These are phyloP conservation scores for Epichloe scottii DNA, from an alignment of 2,329 filamentous ascomycete species.

Conservation along the genomic window DNA sequence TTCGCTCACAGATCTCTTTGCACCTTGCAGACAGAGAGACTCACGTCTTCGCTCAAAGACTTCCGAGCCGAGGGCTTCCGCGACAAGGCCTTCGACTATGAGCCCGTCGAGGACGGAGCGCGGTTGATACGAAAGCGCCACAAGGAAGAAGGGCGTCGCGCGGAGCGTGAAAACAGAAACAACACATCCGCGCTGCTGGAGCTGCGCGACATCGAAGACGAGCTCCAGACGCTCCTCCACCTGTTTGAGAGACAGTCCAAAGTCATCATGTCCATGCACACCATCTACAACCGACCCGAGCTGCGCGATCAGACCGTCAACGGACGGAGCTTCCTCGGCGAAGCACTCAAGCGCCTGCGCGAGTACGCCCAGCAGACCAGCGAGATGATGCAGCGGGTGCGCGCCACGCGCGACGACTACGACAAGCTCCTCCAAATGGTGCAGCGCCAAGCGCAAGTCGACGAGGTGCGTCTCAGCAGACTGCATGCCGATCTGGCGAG, in stretches of 20 bases:
- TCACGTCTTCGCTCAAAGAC: slow-evolving; percentile 48
- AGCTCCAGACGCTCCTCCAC: slow-evolving; percentile 42
- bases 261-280: slow-evolving; percentile 35
- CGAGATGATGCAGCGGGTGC: slow-evolving; percentile 47
- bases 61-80: slow-evolving; percentile 47
- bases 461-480: slow-evolving; percentile 50
- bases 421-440: slow-evolving; percentile 56
- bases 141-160: slow-evolving; percentile 27
- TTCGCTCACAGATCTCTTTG: not conserved
- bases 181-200: slow-evolving; percentile 51
- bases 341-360: slow-evolving; percentile 38
- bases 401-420: slow-evolving; percentile 46
- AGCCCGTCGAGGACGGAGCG: slow-evolving; percentile 28
- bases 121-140: slow-evolving; percentile 26
- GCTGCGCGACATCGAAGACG: slow-evolving; percentile 51
- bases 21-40: slow-evolving; percentile 40
- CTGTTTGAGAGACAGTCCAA: slow-evolving; percentile 45
- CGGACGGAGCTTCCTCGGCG: slow-evolving; percentile 38
- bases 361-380: slow-evolving; percentile 41
- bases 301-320: slow-evolving; percentile 29
- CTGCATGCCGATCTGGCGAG: slow-evolving; percentile 51
- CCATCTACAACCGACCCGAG: slow-evolving; percentile 28
- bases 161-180: slow-evolving; percentile 46
- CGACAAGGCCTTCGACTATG: slow-evolving; percentile 27
- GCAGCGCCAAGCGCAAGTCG: slow-evolving; percentile 53